These are phyloP conservation scores for Schwanniomyces polymorphus DNA, from an alignment of 805 yeast species.

Conservation along the genomic window DNA sequence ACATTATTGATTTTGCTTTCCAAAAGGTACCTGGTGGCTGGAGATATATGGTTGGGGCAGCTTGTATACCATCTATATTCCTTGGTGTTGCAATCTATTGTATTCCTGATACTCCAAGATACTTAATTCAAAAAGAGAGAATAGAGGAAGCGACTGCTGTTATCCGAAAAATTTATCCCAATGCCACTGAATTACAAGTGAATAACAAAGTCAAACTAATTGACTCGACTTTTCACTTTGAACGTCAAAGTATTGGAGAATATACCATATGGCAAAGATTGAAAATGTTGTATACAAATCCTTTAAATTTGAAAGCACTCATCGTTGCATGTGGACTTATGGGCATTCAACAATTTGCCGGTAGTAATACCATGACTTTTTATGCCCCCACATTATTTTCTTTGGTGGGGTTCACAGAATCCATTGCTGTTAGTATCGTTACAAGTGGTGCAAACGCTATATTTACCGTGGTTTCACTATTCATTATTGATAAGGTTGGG, in stretches of 20 bases:
- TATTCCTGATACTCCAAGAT: constrained; percentile 55
- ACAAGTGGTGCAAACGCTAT: constrained; percentile 55
- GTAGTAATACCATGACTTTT: constrained; percentile 64
- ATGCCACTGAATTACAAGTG: constrained; percentile 21
- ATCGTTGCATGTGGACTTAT: constrained; percentile 55
- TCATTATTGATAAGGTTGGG: constrained; percentile 59
- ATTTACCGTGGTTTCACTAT: constrained; percentile 62
- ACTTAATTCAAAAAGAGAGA: constrained; percentile 38
- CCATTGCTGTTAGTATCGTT: constrained; percentile 47
- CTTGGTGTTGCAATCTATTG: constrained; percentile 51
- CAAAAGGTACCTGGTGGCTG: constrained; percentile 57
- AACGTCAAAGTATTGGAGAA: neutral
- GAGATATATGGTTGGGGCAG: constrained; percentile 67
- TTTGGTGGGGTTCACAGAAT: constrained; percentile 56
- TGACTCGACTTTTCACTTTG: constrained; percentile 1
- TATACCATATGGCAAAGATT: constrained; percentile 1
- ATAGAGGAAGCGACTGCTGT: constrained; percentile 43
- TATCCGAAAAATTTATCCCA: constrained; percentile 41
- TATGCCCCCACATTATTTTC: constrained; percentile 59
- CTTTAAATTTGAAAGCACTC: constrained; percentile 37
- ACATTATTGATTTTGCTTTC: constrained; percentile 62
- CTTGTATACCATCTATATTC: constrained; percentile 55
- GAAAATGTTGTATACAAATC: constrained; percentile 1
- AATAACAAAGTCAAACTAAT: neutral
- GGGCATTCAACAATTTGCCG: constrained; percentile 49